Base-by-base conservation (phyloP, 2,329 filamentous ascomycete genomes). In the Pyrenophora teres region DNA sequence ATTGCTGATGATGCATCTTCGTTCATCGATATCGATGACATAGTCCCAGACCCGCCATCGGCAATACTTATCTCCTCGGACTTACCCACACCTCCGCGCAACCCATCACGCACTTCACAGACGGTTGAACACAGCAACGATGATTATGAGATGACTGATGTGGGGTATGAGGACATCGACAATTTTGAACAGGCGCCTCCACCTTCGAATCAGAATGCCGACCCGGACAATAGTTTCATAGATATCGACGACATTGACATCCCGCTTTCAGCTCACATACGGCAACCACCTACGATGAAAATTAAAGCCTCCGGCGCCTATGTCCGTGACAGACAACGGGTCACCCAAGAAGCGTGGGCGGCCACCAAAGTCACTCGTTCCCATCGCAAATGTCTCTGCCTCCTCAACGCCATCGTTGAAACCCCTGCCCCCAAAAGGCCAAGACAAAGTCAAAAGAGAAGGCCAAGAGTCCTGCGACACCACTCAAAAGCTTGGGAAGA, bases 181-280 rank as follows among this genome's bases (percentile, higher is more conserved):
- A 49, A 61, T 12, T 66, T 62, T 15, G 49, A 48, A 7, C 54
- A 54, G 16, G 59, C 58, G 5, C 62, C 58, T 2, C 67, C 67
- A 35, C 66, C 64, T 6, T 71, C 68, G 0, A 66, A 65, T 16
- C 67, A 70, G 40, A 52, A 68, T 8, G 61, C 47, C 9, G 46
- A 52, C 2, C 62, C 59, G 2, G 53, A 56, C 32, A 31, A 57
- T 12, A 66, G 55, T 42, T 67, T 69, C 38, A 37, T 47, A 0
- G 62, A 70, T 3, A 70, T 71, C 10, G 64, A 71, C 13, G 63
- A 68, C 9, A 60, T 71, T 18, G 50, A 65, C 16, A 56, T 63
- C 5, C 40, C 52, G n/a, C 41, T 53, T n/a, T 40, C 59, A 23
- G 40, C 45, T 12, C 52, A 50, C 35, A 19, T 46, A 19, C 51